Percentiles rank a stretch among this genome's conserved stretches.
Conservation (phyloP, 805 yeast genomes). For the Myxozyma melibiosi region DNA sequence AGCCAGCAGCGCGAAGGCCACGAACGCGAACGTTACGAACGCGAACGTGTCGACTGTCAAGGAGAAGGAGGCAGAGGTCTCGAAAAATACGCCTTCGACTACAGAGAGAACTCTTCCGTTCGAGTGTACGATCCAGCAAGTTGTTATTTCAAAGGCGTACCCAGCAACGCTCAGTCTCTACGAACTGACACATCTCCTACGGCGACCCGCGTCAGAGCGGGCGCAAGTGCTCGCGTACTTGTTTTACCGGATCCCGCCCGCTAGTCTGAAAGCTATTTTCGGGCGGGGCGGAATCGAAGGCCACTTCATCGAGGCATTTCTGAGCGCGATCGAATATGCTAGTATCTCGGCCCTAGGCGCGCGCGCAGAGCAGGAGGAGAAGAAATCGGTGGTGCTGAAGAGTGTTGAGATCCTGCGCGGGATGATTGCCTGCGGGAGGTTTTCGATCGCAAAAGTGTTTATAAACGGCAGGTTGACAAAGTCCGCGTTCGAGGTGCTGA, state of each 20-base stretch:
- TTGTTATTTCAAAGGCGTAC: conserved; percentile 2
- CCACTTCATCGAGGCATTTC: conserved; percentile 19
- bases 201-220: conserved; percentile 22
- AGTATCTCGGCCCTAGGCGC: not conserved
- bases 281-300: conserved; percentile 29
- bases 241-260: conserved; percentile 6
- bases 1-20: no score
- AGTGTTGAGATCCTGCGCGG: not conserved
- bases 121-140: not conserved
- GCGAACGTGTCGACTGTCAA: no score
- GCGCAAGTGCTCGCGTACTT: conserved; percentile 14
- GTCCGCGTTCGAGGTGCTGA: conserved; percentile 5
- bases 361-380: not conserved
- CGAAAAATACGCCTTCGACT: not conserved
- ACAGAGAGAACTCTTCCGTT: not conserved
- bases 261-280: conserved; percentile 7
- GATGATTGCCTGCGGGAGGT: conserved; percentile 16
- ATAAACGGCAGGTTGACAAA: not conserved
- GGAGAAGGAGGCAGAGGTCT: not conserved
- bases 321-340: conserved; percentile 12
- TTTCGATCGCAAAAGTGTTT: conserved; percentile 24
- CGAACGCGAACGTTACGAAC: no score
- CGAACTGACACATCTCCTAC: conserved; percentile 23
- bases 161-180: conserved; percentile 14
- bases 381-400: not conserved